Percentiles rank a stretch among this genome's conserved stretches.
These are phyloP conservation scores for Eucalyptus pauciflora DNA, from an alignment of 345 rosid genomes.

Conservation along the genomic window DNA sequence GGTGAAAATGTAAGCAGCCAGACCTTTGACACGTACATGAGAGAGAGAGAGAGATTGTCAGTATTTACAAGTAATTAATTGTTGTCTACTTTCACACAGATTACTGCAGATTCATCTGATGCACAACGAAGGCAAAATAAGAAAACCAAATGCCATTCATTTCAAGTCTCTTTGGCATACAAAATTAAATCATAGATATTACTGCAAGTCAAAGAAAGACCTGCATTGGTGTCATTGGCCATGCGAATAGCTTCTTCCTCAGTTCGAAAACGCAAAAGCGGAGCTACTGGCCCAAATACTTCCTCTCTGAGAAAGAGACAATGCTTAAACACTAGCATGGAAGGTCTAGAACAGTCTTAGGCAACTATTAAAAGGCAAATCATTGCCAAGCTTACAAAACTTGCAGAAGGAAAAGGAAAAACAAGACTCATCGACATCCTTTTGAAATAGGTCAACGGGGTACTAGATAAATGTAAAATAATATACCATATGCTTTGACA, in stretches of 20 bases:
- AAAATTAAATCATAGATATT: background rate
- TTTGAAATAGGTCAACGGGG: background rate
- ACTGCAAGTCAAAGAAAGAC: slow-evolving; percentile 8
- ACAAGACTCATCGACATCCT: background rate
- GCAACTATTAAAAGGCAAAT: background rate
- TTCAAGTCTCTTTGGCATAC: background rate
- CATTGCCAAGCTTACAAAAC: background rate
- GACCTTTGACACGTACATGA: slow-evolving; percentile 25
- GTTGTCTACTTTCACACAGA: background rate
- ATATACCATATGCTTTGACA: background rate
- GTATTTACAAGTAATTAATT: background rate
- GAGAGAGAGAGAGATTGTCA: background rate
- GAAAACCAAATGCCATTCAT: background rate
- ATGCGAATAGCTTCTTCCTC: slow-evolving; percentile 81
- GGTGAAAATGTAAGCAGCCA: slow-evolving; percentile 92
- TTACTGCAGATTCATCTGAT: background rate
- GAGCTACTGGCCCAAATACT: slow-evolving; percentile 97
- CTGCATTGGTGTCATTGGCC: slow-evolving; percentile 88
- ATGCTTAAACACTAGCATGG: background rate
- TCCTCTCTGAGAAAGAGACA: slow-evolving; percentile 51
- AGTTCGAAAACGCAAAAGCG: slow-evolving; percentile 66
- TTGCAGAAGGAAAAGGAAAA: background rate
- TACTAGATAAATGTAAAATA: background rate
- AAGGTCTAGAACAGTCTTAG: background rate
- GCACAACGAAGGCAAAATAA: background rate